These are phyloP conservation scores for Begonia loranthoides DNA, from an alignment of 306 rosid genomes.

Conservation along the genomic window DNA sequence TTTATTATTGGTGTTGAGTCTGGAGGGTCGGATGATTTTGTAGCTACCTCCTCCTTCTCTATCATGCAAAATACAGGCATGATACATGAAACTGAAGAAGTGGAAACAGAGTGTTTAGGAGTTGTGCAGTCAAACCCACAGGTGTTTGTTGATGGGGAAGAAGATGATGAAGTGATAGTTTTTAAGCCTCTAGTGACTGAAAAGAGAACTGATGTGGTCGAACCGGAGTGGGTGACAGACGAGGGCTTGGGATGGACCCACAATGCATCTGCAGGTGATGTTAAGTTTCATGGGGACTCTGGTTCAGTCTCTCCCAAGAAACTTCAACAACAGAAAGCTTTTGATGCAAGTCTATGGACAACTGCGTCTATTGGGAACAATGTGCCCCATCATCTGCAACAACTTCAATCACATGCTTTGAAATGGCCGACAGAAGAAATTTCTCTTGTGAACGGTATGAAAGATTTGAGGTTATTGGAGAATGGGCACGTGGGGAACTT, in stretches of 20 bases:
- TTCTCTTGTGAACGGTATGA: conserved; percentile 36
- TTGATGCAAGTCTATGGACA: conserved; percentile 19
- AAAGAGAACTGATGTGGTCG: conserved; percentile 35
- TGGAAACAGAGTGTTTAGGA: conserved; percentile 22
- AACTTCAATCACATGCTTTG: conserved; percentile 37
- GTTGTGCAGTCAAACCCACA: conserved; percentile 25
- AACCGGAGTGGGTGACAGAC: conserved; percentile 22
- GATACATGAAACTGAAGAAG: conserved; percentile 29
- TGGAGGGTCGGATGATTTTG: conserved; percentile 26
- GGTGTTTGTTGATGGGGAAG: conserved; percentile 51
- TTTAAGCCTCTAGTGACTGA: conserved; percentile 72
- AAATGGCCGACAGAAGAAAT: conserved; percentile 40
- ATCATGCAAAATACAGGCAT: conserved; percentile 19
- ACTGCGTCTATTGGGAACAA: conserved; percentile 29
- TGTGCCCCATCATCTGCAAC: conserved; percentile 36
- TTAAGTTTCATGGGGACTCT: conserved; percentile 15
- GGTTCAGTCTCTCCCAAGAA: conserved; percentile 19
- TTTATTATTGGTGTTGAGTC: conserved; percentile 55
- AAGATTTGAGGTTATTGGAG: conserved; percentile 50
- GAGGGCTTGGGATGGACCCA: conserved; percentile 26
- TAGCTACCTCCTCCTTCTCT: conserved; percentile 20
- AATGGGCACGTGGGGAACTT: conserved; percentile 51
- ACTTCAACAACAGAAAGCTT: conserved; percentile 23
- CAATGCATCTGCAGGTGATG: conserved; percentile 31
- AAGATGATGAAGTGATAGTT: conserved; percentile 91